These are phyloP conservation scores for Bipolaris sorokiniana DNA, from an alignment of 2,329 filamentous ascomycete species.

Conservation along the genomic window DNA sequence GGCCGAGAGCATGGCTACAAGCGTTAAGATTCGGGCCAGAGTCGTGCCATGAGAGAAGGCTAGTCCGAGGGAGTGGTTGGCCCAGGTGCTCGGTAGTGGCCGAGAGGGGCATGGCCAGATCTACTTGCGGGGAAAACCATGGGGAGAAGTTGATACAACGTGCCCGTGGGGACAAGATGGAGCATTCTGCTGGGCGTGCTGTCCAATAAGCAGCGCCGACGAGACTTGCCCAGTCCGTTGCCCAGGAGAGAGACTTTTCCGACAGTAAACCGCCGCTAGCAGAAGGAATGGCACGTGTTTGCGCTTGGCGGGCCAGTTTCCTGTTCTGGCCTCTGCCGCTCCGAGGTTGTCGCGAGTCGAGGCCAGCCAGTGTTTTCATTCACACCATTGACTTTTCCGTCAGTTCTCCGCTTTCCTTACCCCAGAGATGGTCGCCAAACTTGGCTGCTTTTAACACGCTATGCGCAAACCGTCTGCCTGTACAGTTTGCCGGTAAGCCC, in stretches of 20 bases:
- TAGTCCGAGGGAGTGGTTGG: constrained; percentile 21
- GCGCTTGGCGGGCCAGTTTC: constrained; percentile 5
- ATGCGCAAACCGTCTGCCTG: constrained; percentile 37
- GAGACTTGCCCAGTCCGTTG: constrained; percentile 9
- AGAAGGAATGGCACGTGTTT: neutral
- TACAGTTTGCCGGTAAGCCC: constrained; percentile 30
- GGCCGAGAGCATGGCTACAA: neutral
- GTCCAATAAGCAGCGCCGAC: constrained; percentile 19
- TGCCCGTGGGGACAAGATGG: constrained; percentile 30
- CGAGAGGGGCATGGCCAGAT: constrained; percentile 20
- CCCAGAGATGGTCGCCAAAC: constrained; percentile 14
- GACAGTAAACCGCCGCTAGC: constrained; percentile 26
- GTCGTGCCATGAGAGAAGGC: constrained; percentile 11
- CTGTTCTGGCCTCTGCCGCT: neutral
- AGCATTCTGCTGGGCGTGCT: constrained; percentile 6
- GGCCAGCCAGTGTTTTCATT: neutral
- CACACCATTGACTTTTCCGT: neutral
- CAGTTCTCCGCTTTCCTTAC: constrained; percentile 25
- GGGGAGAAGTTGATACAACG: constrained; percentile 7
- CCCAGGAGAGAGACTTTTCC: constrained; percentile 24
- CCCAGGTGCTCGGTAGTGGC: constrained; percentile 18
- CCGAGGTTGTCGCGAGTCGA: constrained; percentile 10
- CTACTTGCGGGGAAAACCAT: constrained; percentile 29
- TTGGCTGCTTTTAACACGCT: constrained; percentile 13
- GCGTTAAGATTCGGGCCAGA: constrained; percentile 2